phyloP scores from a whole-genome alignment of 2,329 filamentous ascomycete species.

The Xylaria sp. region DNA sequence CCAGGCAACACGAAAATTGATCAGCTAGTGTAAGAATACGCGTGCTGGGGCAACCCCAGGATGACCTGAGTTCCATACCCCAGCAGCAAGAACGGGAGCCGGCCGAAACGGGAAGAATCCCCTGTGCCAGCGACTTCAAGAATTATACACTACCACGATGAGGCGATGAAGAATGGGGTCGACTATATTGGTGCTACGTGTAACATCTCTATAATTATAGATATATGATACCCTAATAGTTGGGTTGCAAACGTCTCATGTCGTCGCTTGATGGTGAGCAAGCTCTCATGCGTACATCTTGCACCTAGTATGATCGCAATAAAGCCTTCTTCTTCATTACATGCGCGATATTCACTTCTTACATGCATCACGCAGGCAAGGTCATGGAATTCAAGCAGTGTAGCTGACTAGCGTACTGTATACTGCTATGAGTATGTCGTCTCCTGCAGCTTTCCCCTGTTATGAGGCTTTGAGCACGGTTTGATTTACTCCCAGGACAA shows the following conservation, averaged over 20 bases:
- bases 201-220: background rate
- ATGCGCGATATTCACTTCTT: background rate
- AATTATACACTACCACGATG: no score
- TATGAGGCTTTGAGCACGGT: constrained; percentile 12
- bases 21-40: background rate
- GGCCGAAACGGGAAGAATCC: background rate
- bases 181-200: no score
- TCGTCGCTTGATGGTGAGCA: no score
- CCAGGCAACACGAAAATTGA: background rate
- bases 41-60: background rate
- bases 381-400: background rate
- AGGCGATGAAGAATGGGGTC: background rate
- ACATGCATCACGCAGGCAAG: no score
- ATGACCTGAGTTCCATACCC: background rate
- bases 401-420: no score
- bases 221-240: background rate
- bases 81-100: background rate
- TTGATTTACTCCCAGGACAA: constrained; percentile 18
- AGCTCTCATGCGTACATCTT: no score
- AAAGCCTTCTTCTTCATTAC: background rate
- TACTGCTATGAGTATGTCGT: background rate
- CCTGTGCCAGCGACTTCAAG: background rate
- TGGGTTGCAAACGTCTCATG: no score
- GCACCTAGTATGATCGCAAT: no score
- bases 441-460: constrained; percentile 7